These are phyloP conservation scores for Penicillium janthinellum DNA, from an alignment of 2,329 filamentous ascomycete genomes.

Conservation along the genomic window DNA sequence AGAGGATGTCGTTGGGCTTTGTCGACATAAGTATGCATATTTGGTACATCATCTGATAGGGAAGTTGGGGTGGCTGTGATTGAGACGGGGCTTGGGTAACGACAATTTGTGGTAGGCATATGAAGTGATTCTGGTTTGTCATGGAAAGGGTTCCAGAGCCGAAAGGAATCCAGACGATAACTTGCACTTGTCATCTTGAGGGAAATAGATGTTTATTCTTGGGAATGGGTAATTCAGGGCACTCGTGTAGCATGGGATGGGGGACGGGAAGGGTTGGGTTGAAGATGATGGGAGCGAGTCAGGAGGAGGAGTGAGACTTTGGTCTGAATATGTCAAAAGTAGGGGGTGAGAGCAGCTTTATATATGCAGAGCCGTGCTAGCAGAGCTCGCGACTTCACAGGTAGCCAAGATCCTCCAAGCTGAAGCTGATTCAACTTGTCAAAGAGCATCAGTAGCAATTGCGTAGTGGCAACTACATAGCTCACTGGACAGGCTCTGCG, in stretches of 20 bases:
- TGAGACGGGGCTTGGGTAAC: conserved; percentile 17
- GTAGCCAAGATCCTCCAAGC: background rate
- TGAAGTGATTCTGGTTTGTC: conserved; percentile 10
- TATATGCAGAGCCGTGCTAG: conserved; percentile 1
- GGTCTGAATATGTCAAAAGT: background rate
- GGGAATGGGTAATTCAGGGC: background rate
- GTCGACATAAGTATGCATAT: conserved; percentile 3
- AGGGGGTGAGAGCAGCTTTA: conserved; percentile 6
- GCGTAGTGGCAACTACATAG: background rate
- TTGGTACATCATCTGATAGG: conserved; percentile 1
- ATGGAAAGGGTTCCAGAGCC: conserved; percentile 14
- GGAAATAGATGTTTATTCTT: background rate
- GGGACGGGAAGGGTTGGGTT: background rate
- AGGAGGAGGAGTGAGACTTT: background rate
- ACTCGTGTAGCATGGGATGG: background rate
- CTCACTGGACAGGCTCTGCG: background rate
- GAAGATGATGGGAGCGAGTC: background rate
- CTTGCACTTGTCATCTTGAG: conserved; percentile 7
- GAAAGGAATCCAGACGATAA: conserved; percentile 15
- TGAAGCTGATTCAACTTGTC: background rate
- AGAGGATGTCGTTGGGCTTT: conserved; percentile 12
- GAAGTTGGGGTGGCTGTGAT: conserved; percentile 10
- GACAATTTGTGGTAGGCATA: background rate
- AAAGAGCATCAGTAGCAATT: background rate
- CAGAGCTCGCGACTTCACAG: background rate